These are phyloP conservation scores for Annulohypoxylon bovei DNA, from an alignment of 495 filamentous ascomycete genomes.

Conservation along the genomic window DNA sequence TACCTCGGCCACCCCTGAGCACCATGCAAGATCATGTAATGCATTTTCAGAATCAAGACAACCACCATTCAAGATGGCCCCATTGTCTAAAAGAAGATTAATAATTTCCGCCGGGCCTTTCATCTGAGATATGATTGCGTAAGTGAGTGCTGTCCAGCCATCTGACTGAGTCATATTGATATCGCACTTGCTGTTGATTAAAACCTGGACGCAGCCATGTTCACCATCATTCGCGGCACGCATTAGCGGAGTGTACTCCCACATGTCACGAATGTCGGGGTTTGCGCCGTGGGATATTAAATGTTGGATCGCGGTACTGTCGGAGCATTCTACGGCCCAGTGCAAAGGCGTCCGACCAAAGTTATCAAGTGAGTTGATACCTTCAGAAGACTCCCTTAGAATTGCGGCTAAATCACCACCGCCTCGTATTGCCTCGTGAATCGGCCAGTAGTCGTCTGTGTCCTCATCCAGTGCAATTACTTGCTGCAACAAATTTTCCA, in stretches of 20 bases:
- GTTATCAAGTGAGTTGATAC: constrained; percentile 9
- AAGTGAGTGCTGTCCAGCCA: neutral
- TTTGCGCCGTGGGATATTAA: constrained; percentile 25
- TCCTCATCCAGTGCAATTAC: constrained; percentile 14
- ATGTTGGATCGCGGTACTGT: neutral
- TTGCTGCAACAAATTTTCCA: neutral
- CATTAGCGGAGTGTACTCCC: neutral
- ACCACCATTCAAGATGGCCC: neutral
- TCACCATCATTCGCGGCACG: neutral
- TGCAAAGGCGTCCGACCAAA: constrained; percentile 12
- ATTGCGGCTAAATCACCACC: neutral
- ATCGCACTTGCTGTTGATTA: constrained; percentile 21
- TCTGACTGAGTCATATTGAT: neutral
- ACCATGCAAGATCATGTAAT: neutral
- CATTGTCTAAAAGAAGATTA: constrained; percentile 5
- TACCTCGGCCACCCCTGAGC: neutral
- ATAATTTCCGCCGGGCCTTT: neutral
- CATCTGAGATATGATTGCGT: neutral
- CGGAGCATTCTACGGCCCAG: neutral
- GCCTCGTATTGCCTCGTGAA: constrained; percentile 16
- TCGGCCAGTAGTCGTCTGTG: constrained; percentile 7
- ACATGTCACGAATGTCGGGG: neutral
- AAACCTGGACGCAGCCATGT: neutral
- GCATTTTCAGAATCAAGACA: neutral
- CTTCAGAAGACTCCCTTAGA: constrained; percentile 10